Evolutionary conservation across 176 grass and related monocot species (phyloP).

Genomic region (Triticum monococcum): DNA sequence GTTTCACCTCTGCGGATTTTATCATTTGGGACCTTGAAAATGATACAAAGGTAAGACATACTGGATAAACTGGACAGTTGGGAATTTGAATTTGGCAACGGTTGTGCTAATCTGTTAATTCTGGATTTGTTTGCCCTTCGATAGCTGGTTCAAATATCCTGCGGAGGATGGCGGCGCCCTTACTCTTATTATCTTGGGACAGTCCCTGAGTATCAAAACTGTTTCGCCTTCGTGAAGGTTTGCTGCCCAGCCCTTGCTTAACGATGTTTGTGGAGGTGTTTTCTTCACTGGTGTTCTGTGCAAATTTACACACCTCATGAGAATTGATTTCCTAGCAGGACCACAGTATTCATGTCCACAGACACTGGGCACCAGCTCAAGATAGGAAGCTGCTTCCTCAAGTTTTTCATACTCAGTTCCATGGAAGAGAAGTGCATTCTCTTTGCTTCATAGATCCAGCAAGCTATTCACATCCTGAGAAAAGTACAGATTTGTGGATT

Average conservation of each 20-base stretch:
- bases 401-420: conserved; percentile 82
- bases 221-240: conserved; percentile 93
- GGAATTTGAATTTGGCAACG: not conserved
- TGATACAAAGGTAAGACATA: conserved; percentile 70
- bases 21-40: conserved; percentile 91
- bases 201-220: conserved; percentile 70
- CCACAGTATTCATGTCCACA: conserved; percentile 76
- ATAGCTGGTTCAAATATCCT: conserved; percentile 75
- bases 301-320: not conserved
- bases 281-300: not conserved
- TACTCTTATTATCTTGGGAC: conserved; percentile 89
- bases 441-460: conserved; percentile 66
- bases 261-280: not conserved
- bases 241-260: conserved; percentile 13
- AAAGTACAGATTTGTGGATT: conserved; percentile 41
- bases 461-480: conserved; percentile 36
- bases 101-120: conserved; percentile 28
- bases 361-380: conserved; percentile 49
- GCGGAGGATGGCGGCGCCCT: conserved; percentile 89
- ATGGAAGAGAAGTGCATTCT: conserved; percentile 94
- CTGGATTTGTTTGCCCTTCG: not conserved
- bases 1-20: conserved; percentile 94
- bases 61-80: not conserved
- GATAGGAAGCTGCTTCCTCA: conserved; percentile 73
- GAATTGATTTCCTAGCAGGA: conserved; percentile 51